These are phyloP conservation scores for Jacaranda mimosifolia DNA, from an alignment of 257 asterid genomes.

Conservation along the genomic window DNA sequence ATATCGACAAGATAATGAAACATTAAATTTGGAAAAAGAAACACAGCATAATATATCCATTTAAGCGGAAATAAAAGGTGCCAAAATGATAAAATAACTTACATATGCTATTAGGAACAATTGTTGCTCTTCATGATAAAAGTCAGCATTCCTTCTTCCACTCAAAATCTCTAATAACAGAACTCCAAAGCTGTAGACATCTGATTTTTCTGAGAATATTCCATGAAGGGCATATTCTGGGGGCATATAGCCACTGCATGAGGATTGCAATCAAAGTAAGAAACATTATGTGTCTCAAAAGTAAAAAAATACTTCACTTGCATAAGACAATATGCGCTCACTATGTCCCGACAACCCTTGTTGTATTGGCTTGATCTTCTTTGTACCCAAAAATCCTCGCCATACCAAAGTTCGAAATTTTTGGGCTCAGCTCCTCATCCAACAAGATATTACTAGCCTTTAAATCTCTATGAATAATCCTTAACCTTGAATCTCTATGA, in stretches of 20 bases:
- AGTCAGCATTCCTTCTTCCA: slow-evolving; percentile 32
- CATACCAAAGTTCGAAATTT: slow-evolving; percentile 52
- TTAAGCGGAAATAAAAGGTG: background rate
- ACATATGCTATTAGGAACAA: slow-evolving; percentile 58
- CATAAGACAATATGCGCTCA: too few relatives aligned
- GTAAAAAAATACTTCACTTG: too few relatives aligned
- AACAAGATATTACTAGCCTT: slow-evolving; percentile 40
- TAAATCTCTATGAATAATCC: slow-evolving; percentile 33
- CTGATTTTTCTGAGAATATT: too few relatives aligned
- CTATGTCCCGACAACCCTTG: too few relatives aligned
- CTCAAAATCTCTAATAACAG: too few relatives aligned
- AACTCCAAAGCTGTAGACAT: too few relatives aligned
- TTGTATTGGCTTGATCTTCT: too few relatives aligned
- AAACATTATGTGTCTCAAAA: too few relatives aligned
- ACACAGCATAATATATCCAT: background rate
- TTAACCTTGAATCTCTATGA: slow-evolving; percentile 47
- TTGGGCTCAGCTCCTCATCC: slow-evolving; percentile 45
- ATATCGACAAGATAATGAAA: background rate
- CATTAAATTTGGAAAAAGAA: background rate
- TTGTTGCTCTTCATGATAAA: slow-evolving; percentile 39
- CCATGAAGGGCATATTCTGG: too few relatives aligned
- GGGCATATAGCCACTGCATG: too few relatives aligned
- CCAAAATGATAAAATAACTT: slow-evolving; percentile 28
- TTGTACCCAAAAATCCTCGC: slow-evolving; percentile 38
- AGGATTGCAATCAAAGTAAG: too few relatives aligned